Conservation (phyloP, 2,329 filamentous ascomycete genomes). For the Aspergillus felis region DNA sequence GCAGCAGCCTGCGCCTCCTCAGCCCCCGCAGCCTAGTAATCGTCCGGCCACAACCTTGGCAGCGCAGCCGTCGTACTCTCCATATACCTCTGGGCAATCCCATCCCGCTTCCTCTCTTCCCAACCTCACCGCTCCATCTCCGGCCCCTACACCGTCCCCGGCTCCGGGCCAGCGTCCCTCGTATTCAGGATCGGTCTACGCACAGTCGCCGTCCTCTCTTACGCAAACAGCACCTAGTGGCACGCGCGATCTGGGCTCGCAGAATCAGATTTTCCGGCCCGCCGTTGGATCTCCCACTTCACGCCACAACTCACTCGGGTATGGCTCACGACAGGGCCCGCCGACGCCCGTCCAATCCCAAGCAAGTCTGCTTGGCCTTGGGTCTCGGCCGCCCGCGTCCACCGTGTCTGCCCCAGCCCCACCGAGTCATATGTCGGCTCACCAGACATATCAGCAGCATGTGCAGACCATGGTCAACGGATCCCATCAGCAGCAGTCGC, state of each 20-base stretch:
- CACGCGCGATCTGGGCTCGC: slow-evolving; percentile 29
- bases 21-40: slow-evolving; percentile 12
- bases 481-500: slow-evolving; percentile 31
- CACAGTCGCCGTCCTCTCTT: slow-evolving; percentile 25
- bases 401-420: slow-evolving; percentile 13
- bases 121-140: slow-evolving; percentile 29
- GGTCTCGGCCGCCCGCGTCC: slow-evolving; percentile 24
- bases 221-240: slow-evolving; percentile 17
- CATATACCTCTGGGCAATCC: slow-evolving; percentile 24
- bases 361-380: slow-evolving; percentile 24
- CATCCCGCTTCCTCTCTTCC: slow-evolving; percentile 21
- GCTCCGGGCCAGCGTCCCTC: slow-evolving; percentile 26
- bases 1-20: slow-evolving; percentile 20
- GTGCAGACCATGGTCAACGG: slow-evolving; percentile 37
- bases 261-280: slow-evolving; percentile 21
- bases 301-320: slow-evolving; percentile 26
- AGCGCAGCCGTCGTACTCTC: slow-evolving; percentile 27
- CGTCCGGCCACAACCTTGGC: slow-evolving; percentile 20
- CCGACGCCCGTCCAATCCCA: slow-evolving; percentile 30
- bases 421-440: slow-evolving; percentile 17
- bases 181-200: slow-evolving; percentile 27
- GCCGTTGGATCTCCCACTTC: slow-evolving; percentile 28
- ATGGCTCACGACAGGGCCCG: slow-evolving; percentile 30
- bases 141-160: slow-evolving; percentile 32
- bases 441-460: slow-evolving; percentile 35